These are phyloP conservation scores for Suhomyces xylopsoci DNA, from an alignment of 805 yeast genomes.

Conservation along the genomic window DNA sequence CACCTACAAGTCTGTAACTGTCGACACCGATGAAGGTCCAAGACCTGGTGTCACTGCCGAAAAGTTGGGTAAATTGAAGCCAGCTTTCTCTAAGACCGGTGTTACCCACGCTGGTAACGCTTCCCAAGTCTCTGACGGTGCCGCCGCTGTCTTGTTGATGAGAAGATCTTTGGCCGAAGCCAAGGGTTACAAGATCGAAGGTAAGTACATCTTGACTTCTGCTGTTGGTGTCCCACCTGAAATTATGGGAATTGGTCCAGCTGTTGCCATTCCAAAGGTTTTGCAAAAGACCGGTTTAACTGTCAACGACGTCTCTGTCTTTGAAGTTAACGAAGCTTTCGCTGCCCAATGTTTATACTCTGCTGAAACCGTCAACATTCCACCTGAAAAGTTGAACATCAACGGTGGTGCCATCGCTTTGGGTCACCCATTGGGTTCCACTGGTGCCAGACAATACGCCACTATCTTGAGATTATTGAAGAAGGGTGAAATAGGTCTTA, in stretches of 20 bases:
- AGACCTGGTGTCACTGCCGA: conserved; percentile 80
- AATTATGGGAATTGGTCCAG: conserved; percentile 98
- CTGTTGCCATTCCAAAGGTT: conserved; percentile 86
- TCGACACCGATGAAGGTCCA: conserved; percentile 84
- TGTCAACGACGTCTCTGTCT: conserved; percentile 66
- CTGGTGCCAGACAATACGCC: conserved; percentile 88
- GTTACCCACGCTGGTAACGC: conserved; percentile 94
- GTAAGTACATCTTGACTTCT: conserved; percentile 74
- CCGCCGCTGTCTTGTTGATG: conserved; percentile 83
- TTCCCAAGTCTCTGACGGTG: conserved; percentile 95
- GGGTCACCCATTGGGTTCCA: conserved; percentile 75
- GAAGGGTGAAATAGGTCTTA: conserved; percentile 80
- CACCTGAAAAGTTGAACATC: conserved; percentile 64
- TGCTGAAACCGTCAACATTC: conserved; percentile 62
- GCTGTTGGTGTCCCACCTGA: conserved; percentile 95
- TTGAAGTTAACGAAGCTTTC: conserved; percentile 94
- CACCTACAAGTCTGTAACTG: conserved; percentile 39
- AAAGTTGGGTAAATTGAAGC: conserved; percentile 69
- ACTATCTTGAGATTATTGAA: conserved; percentile 79
- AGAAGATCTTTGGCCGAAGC: conserved; percentile 81
- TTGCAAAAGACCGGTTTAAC: conserved; percentile 59
- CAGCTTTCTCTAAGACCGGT: conserved; percentile 85
- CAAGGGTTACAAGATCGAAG: conserved; percentile 68
- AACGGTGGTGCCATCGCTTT: conserved; percentile 96
- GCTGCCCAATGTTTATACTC: conserved; percentile 91